Evolutionary conservation across 2,329 filamentous ascomycete genomes (phyloP), one percentile per base, ranked within the genome.

Genomic region (Alternaria consortialis): DNA sequence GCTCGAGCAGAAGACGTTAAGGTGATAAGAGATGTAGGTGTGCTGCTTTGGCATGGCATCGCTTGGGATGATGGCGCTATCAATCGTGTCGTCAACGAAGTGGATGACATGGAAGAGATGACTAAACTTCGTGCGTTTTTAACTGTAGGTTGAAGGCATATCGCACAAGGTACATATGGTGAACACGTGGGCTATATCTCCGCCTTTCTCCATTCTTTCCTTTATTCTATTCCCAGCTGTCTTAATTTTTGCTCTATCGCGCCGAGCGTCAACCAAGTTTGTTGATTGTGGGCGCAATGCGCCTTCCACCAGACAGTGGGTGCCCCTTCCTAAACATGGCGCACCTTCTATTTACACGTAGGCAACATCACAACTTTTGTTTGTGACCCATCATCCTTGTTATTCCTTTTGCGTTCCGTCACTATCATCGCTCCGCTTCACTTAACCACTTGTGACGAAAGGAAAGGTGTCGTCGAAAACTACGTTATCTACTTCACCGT

Each of bases 1-100:
- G 58, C 74, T 9, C 60, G 77, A 2, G 39, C 76, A 12, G 68
- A 77, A 5, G 77, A 78, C 0, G 74, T 86, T 0, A 71, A 70
- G 54, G 64, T 81, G 39, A 82, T 86, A 12, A 82, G 82, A 79
- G 71, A 80, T 72, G 66, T 89, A 17, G 87, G 88, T 0, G 81
- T 90, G 6, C 62, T 90, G 17, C 79, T 90, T 2, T 90, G 88
- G 88, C 82, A 86, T 72, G 88, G 87, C 1, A 87, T 86, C 69
- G 87, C 87, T 2, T 90, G 87, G 74, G 87, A 90, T 70, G 82
- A 86, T 25, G 87, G 88, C 0, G 78, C 74, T 32, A 82, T 90
- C 56, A 80, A 89, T 73, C 81, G 88, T 1, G 86, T 86, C 15
- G 85, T 90, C 1, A 77, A 85, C 59, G 79, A 81, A 43, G 79